These are phyloP conservation scores for Hanseniaspora taiwanica DNA, from an alignment of 805 yeast genomes.

Conservation along the genomic window DNA sequence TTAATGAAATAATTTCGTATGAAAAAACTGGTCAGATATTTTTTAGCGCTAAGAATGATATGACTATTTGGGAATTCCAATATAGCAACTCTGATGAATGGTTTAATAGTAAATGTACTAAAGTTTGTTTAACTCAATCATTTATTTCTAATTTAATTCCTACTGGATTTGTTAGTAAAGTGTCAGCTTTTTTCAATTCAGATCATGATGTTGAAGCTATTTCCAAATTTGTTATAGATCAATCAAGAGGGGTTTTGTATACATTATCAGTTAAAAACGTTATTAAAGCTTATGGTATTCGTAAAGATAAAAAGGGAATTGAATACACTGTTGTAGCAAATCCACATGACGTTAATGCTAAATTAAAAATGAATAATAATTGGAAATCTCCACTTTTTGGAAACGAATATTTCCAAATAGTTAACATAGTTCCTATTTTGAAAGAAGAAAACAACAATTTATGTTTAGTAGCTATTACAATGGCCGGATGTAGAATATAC, in stretches of 20 bases:
- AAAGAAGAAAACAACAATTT: slow-evolving; percentile 53
- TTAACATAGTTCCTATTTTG: slow-evolving; percentile 39
- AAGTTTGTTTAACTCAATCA: slow-evolving; percentile 68
- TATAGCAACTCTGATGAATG: slow-evolving; percentile 77
- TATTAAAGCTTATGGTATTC: slow-evolving; percentile 64
- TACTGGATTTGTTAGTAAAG: slow-evolving; percentile 18
- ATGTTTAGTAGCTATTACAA: slow-evolving; percentile 65
- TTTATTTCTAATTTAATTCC: slow-evolving; percentile 42
- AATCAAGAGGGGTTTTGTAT: slow-evolving; percentile 63
- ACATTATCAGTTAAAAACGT: slow-evolving; percentile 70
- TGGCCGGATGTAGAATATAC: slow-evolving; percentile 71
- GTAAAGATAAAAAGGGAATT: slow-evolving; percentile 26
- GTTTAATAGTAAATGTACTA: slow-evolving; percentile 72
- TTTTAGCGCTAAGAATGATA: slow-evolving; percentile 66
- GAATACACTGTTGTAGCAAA: slow-evolving; percentile 27
- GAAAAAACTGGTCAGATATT: slow-evolving; percentile 65
- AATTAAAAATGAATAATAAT: slow-evolving; percentile 30
- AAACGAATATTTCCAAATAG: slow-evolving; percentile 43
- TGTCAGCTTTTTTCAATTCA: slow-evolving; percentile 11
- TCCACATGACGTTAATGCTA: slow-evolving; percentile 26
- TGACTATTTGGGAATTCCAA: slow-evolving; percentile 74
- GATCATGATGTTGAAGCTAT: slow-evolving; percentile 38
- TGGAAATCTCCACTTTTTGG: slow-evolving; percentile 43
- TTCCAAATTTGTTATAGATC: slow-evolving; percentile 58
- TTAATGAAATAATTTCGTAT: slow-evolving; percentile 45